A percentile compares a stretch with the other conserved stretches of the same genome.
Conservation (phyloP, 2,329 filamentous ascomycete species). For the Samsoniella hepiali region DNA sequence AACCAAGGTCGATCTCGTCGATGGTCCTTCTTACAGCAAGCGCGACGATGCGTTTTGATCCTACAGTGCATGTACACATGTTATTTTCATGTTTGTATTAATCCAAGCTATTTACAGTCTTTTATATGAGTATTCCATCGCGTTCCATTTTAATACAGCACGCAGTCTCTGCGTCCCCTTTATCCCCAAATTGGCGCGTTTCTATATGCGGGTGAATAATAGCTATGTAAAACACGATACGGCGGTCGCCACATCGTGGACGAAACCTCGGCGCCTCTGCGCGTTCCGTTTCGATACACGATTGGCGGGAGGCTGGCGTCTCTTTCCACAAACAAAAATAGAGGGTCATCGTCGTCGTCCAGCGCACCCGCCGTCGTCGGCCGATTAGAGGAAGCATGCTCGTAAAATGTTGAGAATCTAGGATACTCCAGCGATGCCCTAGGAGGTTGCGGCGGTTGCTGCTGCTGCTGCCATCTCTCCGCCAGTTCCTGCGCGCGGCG, state of each 20-base stretch:
- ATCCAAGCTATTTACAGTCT: not conserved
- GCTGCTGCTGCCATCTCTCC: not conserved
- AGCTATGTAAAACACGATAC: conserved; percentile 55
- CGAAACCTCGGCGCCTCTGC: conserved; percentile 19
- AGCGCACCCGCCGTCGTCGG: not conserved
- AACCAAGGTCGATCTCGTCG: conserved; percentile 41
- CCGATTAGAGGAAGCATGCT: not conserved
- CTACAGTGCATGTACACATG: not conserved
- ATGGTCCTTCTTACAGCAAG: conserved; percentile 43
- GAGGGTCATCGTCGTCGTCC: not conserved
- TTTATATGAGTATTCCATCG: not conserved
- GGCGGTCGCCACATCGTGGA: conserved; percentile 31
- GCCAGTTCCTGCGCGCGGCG: conserved; percentile 7
- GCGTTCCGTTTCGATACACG: conserved; percentile 13
- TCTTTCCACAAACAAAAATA: not conserved
- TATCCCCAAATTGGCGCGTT: conserved; percentile 55
- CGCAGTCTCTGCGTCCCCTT: no score
- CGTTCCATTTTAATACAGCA: not conserved
- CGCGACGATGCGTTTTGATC: conserved; percentile 50
- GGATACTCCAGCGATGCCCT: not conserved
- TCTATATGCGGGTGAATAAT: conserved; percentile 56
- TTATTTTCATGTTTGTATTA: not conserved
- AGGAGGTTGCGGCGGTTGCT: not conserved
- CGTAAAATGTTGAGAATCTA: not conserved
- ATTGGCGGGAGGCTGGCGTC: conserved; percentile 2